These are phyloP conservation scores for Boletus insuetus DNA, from an alignment of 768 basidiomycete genomes.

Conservation along the genomic window DNA sequence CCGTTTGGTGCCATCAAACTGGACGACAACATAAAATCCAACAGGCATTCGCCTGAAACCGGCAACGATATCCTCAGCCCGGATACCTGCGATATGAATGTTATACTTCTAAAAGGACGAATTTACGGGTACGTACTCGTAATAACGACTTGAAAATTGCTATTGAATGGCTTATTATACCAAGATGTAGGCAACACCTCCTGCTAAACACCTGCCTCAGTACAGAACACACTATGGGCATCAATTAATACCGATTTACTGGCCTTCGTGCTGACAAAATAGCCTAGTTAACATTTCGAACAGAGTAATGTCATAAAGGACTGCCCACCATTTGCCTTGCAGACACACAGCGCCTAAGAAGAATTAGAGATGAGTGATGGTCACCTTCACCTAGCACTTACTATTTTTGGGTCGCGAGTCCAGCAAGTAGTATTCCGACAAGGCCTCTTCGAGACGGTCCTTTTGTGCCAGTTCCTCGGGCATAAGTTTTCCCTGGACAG, in stretches of 20 bases:
- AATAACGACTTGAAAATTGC: neutral
- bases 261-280: neutral
- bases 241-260: neutral
- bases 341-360: neutral
- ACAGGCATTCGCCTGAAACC: conserved; percentile 5
- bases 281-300: neutral
- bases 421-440: neutral
- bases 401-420: neutral
- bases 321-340: neutral
- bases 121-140: neutral
- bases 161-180: neutral
- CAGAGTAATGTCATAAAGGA: no score
- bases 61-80: neutral
- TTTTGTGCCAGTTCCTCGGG: neutral
- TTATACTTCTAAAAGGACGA: neutral
- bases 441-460: neutral
- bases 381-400: neutral
- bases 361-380: neutral
- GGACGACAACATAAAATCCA: conserved; percentile 6
- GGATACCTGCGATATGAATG: conserved; percentile 2
- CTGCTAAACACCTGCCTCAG: neutral
- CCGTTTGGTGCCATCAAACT: neutral
- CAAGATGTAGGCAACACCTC: neutral
- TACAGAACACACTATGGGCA: no score
- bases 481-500: neutral